Conservation (phyloP, 306 rosid species). For the Inga leiocalycina region DNA sequence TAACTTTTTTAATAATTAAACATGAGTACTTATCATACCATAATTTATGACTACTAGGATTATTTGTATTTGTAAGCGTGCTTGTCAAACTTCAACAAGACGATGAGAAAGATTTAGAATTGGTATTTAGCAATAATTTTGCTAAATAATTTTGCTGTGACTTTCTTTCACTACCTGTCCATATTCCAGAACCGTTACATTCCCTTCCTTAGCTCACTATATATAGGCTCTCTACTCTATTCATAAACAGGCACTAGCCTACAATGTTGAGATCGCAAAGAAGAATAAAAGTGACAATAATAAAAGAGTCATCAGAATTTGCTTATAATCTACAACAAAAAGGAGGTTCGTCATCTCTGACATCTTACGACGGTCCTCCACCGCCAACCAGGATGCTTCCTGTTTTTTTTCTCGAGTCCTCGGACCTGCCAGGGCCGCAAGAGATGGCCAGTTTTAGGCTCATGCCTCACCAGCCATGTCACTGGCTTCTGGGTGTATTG, state of each 20-base stretch:
- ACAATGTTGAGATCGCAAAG: conserved; percentile 32
- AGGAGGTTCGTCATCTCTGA: conserved; percentile 6
- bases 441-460: conserved; percentile 27
- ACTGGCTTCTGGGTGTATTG: conserved; percentile 24
- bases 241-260: conserved; percentile 21
- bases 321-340: conserved; percentile 38
- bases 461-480: conserved; percentile 40
- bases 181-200: conserved; percentile 26
- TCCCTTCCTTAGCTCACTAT: conserved; percentile 42
- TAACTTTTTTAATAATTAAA: no score
- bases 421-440: conserved; percentile 25
- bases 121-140: conserved; percentile 11
- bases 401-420: conserved; percentile 4
- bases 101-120: neutral
- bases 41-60: neutral
- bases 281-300: neutral
- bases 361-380: conserved; percentile 31
- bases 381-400: conserved; percentile 30
- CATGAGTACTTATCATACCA: no score
- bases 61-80: neutral
- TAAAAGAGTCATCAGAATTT: conserved; percentile 27
- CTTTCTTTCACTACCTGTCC: conserved; percentile 8
- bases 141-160: neutral
- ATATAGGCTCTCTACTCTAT: neutral
- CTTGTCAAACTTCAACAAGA: neutral